phyloP scores from a whole-genome alignment of 768 basidiomycete species.

The Suillus placidus region DNA sequence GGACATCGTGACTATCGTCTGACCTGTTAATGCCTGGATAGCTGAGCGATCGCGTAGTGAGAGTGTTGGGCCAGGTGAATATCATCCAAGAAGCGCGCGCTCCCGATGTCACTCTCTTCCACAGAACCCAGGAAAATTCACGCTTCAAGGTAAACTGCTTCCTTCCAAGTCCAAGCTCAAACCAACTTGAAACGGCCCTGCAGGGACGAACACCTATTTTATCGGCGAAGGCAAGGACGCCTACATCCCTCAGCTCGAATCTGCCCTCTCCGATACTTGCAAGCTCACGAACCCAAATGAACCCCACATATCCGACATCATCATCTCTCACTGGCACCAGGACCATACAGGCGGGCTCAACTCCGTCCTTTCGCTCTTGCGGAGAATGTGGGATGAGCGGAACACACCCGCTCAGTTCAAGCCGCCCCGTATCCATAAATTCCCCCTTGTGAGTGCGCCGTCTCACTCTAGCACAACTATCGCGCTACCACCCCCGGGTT shows the following conservation, averaged over 20 bases:
- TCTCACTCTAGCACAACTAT: slow-evolving; percentile 44
- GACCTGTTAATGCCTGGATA: slow-evolving; percentile 28
- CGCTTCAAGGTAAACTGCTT: slow-evolving; percentile 66
- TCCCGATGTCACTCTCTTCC: neutral
- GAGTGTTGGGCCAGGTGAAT: slow-evolving; percentile 76
- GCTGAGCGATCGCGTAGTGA: slow-evolving; percentile 69
- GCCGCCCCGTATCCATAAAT: slow-evolving; percentile 79
- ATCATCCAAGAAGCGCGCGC: neutral
- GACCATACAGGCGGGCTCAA: slow-evolving; percentile 85
- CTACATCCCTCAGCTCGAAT: slow-evolving; percentile 69
- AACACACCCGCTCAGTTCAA: slow-evolving; percentile 50
- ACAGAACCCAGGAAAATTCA: slow-evolving; percentile 88
- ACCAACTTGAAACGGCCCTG: neutral
- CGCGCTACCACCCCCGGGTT: slow-evolving; percentile 41
- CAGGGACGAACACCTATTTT: slow-evolving; percentile 91
- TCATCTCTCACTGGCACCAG: slow-evolving; percentile 88
- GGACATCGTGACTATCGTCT: slow-evolving; percentile 7
- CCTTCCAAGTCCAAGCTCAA: neutral
- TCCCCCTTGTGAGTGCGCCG: slow-evolving; percentile 42
- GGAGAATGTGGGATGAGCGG: slow-evolving; percentile 59
- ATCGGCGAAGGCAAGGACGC: slow-evolving; percentile 73
- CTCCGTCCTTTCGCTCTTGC: slow-evolving; percentile 67
- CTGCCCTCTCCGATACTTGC: slow-evolving; percentile 51
- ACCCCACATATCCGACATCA: slow-evolving; percentile 81
- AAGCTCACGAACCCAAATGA: slow-evolving; percentile 38